Evolutionary conservation across 805 yeast genomes (phyloP).

Genomic region (Yarrowia bubula): DNA sequence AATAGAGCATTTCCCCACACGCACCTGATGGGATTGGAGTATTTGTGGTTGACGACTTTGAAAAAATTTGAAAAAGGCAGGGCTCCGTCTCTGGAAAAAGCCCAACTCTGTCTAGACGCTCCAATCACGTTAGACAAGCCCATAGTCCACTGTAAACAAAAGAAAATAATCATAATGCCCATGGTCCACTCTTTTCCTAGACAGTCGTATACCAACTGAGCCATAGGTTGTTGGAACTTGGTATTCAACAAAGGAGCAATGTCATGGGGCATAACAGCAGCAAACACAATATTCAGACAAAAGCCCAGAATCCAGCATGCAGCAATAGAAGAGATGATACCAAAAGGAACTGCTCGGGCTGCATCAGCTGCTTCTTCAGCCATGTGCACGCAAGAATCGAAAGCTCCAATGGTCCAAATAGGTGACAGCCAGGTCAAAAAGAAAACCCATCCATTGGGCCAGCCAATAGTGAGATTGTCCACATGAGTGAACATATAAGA

Average conservation of each 20-base stretch:
- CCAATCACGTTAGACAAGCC: conserved; percentile 63
- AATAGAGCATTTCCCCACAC: conserved; percentile 52
- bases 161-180: conserved; percentile 57
- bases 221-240: conserved; percentile 59
- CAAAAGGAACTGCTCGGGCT: conserved; percentile 60
- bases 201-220: conserved; percentile 60
- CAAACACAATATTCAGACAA: conserved; percentile 51
- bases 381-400: conserved; percentile 62
- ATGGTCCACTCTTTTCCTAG: conserved; percentile 65
- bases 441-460: conserved; percentile 61
- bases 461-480: conserved; percentile 48
- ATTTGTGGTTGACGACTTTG: conserved; percentile 53
- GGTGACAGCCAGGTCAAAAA: conserved; percentile 59
- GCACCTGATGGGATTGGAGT: conserved; percentile 66
- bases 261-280: conserved; percentile 53
- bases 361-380: conserved; percentile 60
- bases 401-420: conserved; percentile 78
- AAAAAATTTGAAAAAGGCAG: conserved; percentile 58
- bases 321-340: conserved; percentile 57
- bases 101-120: conserved; percentile 68
- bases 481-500: conserved; percentile 54
- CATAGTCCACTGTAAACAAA: conserved; percentile 63
- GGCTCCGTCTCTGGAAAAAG: conserved; percentile 72
- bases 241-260: conserved; percentile 45
- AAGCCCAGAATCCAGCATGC: conserved; percentile 61